Evolutionary conservation across 192 early-diverging fungal species (phyloP), one percentile per base, ranked within the genome.

Genomic region (Backusella morwellensis): DNA sequence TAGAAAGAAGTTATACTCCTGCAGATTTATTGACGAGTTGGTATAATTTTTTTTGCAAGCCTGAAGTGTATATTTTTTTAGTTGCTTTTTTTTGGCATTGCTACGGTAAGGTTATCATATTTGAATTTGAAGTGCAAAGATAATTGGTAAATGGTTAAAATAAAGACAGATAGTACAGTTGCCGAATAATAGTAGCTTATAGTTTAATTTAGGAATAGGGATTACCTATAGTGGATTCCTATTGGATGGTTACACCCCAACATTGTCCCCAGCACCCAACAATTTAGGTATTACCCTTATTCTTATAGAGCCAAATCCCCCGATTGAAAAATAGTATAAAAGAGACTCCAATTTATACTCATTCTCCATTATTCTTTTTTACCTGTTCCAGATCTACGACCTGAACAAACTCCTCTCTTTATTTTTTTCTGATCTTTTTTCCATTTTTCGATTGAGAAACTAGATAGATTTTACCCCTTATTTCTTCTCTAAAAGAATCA

Each of bases 181-280:
- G 26, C 12, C 56, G 23, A 63, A 63, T 63, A 14, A 26, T 29
- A 29, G 23, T 26, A 63, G 21, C 12, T 29, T 12, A 29, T 63
- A 11, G 9, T 63, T 63, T 23, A 29, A 63, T 63, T 63, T 70
- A 41, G 68, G 68, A 40, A 70, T 38, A 23, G n/a, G 68, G 68
- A 23, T 70, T 36, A 26, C 40, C 38, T 38, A 40, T 70, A 38
- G n/a, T 38, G 68, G 15, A 11, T 32, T 68, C 74, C 63, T 75
- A 75, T 75, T 75, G 74, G 74, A 67, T 68, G 66, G 63, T 44
- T 21, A 66, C 63, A 79, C 78, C 78, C 69, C 72, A 73, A 74
- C 77, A 54, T 50, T 75, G 50, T 47, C 68, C 68, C 75, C 47
- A 69, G 40, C 68, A 70, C 75, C 75, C 75, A 77, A 77, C 75